Percentiles rank a stretch among this genome's conserved stretches.
Conservation (phyloP, 129 eudicot genomes). For the Apium graveolens region DNA sequence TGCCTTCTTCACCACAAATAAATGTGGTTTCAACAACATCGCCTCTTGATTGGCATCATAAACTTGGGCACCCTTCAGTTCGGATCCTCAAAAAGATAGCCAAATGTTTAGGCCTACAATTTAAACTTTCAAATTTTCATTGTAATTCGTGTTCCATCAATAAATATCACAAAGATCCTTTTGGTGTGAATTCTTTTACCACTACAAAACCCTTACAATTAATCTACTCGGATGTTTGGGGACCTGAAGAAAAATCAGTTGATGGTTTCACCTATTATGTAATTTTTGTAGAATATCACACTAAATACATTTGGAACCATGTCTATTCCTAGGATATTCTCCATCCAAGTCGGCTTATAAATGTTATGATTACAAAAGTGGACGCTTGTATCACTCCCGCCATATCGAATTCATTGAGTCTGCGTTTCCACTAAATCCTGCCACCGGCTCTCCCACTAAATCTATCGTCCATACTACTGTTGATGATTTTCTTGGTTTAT, state of each 20-base stretch:
- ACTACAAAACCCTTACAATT: not conserved
- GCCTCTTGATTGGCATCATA: not conserved
- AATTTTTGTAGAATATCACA: not conserved
- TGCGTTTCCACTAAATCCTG: not conserved
- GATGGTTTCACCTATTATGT: not conserved
- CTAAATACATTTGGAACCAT: not conserved
- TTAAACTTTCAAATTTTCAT: not conserved
- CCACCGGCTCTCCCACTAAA: not conserved
- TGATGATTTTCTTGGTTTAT: not conserved
- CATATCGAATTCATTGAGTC: conserved; percentile 6
- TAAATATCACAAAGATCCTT: conserved; percentile 9
- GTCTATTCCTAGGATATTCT: conserved; percentile 6
- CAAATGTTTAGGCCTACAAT: not conserved
- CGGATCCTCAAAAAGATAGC: not conserved
- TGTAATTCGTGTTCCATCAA: conserved; percentile 6
- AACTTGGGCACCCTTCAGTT: not conserved
- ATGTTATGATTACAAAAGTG: not conserved
- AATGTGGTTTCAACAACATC: not conserved
- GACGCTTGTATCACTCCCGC: conserved; percentile 5
- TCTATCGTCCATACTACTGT: not conserved
- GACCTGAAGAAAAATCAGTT: not conserved
- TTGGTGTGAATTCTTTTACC: too few species aligned
- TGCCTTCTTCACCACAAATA: not conserved
- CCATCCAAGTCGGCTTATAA: conserved; percentile 1
- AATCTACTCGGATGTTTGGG: not conserved